Evolutionary conservation across 805 yeast species (phyloP).

Genomic region (Lipomyces yamanashiensis): DNA sequence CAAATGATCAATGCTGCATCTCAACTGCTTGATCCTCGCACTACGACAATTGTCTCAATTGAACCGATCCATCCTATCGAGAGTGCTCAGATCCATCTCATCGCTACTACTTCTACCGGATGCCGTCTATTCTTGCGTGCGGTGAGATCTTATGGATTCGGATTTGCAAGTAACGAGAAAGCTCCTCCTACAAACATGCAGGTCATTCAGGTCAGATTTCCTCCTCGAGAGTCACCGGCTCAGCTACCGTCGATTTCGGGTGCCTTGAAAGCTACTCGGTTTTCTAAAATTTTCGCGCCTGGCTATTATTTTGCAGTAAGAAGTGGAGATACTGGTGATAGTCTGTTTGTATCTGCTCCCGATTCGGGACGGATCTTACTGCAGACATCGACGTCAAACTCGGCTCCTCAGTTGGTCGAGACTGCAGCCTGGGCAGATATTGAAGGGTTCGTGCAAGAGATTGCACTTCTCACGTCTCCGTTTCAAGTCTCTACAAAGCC

Average conservation of each 20-base stretch:
- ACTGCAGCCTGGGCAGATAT: constrained; percentile 76
- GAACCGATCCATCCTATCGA: constrained; percentile 66
- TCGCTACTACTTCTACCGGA: constrained; percentile 84
- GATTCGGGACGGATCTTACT: constrained; percentile 70
- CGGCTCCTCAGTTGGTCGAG: constrained; percentile 57
- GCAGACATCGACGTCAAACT: constrained; percentile 38
- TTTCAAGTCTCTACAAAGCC: constrained; percentile 77
- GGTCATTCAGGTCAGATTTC: constrained; percentile 51
- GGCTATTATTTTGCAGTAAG: constrained; percentile 78
- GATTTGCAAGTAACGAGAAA: constrained; percentile 15
- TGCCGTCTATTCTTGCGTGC: constrained; percentile 73
- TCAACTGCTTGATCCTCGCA: constrained; percentile 40
- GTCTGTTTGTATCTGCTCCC: constrained; percentile 74
- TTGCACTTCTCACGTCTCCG: constrained; percentile 69
- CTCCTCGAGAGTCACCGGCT: constrained; percentile 45
- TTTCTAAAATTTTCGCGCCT: constrained; percentile 71
- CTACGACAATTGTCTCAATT: constrained; percentile 56
- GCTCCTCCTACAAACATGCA: constrained; percentile 47
- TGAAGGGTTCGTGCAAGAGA: constrained; percentile 68
- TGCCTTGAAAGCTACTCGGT: constrained; percentile 58
- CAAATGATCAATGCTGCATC: constrained; percentile 42
- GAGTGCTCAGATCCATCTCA: constrained; percentile 68
- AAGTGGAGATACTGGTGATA: constrained; percentile 48
- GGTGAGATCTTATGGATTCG: constrained; percentile 41
- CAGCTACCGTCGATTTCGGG: constrained; percentile 31